These are phyloP conservation scores for Fraxinus anomala DNA, from an alignment of 257 asterid genomes.

Conservation along the genomic window DNA sequence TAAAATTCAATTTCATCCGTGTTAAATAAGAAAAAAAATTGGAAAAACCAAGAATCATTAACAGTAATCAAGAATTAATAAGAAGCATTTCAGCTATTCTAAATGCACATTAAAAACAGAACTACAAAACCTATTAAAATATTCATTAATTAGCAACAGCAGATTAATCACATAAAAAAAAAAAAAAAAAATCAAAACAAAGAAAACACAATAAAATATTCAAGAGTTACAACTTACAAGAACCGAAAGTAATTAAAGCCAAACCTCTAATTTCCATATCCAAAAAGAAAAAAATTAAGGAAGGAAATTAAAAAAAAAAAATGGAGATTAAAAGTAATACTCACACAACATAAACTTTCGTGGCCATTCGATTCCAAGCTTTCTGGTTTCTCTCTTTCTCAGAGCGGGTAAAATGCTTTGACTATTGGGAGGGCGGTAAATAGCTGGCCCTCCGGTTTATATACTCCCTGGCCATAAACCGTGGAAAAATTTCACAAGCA, in stretches of 20 bases:
- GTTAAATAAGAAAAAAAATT: background rate
- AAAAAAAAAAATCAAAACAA: background rate
- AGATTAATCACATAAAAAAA: background rate
- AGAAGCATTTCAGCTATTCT: constrained; percentile 7
- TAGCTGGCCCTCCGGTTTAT: background rate
- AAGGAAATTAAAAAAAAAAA: background rate
- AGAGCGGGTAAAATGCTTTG: constrained; percentile 1
- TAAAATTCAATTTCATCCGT: background rate
- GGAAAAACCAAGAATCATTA: background rate
- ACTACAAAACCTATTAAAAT: background rate
- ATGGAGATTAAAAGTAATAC: constrained; percentile 16
- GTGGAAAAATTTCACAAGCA: too few relatives aligned
- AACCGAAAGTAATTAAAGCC: background rate
- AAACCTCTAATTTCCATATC: background rate
- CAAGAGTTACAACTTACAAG: background rate
- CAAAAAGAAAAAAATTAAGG: background rate
- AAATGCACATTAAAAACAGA: background rate
- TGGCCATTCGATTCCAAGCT: constrained; percentile 46
- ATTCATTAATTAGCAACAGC: background rate
- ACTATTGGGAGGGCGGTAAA: background rate
- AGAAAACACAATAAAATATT: constrained; percentile 12
- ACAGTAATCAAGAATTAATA: background rate
- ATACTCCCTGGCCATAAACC: too few relatives aligned
- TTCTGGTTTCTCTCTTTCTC: background rate
- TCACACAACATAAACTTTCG: constrained; percentile 73